Evolutionary conservation across 176 grass and related monocot species (phyloP).

Genomic region (barley (Hordeum vulgare)): DNA sequence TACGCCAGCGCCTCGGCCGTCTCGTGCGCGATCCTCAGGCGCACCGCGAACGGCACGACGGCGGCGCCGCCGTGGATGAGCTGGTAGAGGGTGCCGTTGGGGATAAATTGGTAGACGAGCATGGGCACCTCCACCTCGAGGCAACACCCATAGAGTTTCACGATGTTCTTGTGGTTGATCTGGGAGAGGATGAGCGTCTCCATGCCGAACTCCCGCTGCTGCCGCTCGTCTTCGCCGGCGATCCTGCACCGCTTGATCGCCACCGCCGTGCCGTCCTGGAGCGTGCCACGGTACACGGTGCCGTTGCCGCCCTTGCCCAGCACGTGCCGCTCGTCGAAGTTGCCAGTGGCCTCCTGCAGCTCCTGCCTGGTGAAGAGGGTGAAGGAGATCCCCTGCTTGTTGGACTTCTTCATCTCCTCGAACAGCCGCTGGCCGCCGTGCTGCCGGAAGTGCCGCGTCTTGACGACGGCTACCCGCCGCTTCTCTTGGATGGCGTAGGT

Average conservation of each 20-base stretch:
- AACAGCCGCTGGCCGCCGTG: slow-evolving; percentile 41
- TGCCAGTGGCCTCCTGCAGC: slow-evolving; percentile 42
- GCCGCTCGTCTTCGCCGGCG: slow-evolving; percentile 36
- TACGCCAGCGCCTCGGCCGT: slow-evolving; percentile 50
- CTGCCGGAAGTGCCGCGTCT: slow-evolving; percentile 33
- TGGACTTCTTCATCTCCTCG: slow-evolving; percentile 31
- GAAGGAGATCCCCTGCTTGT: slow-evolving; percentile 23
- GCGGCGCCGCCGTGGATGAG: background rate
- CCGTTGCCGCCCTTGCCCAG: slow-evolving; percentile 64
- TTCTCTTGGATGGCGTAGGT: slow-evolving; percentile 31
- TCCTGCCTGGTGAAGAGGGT: slow-evolving; percentile 42
- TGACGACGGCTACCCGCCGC: slow-evolving; percentile 21
- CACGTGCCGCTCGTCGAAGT: slow-evolving; percentile 31
- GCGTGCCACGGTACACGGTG: slow-evolving; percentile 42
- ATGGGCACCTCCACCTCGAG: slow-evolving; percentile 54
- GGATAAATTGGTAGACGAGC: slow-evolving; percentile 55
- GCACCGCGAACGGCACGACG: slow-evolving; percentile 1
- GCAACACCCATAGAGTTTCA: slow-evolving; percentile 50
- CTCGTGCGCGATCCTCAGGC: slow-evolving; percentile 34
- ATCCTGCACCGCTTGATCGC: slow-evolving; percentile 45
- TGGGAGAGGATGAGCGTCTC: slow-evolving; percentile 58
- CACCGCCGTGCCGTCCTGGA: slow-evolving; percentile 6
- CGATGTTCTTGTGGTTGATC: slow-evolving; percentile 49
- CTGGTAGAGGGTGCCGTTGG: slow-evolving; percentile 44
- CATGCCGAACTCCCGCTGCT: slow-evolving; percentile 37